These are phyloP conservation scores for Pythium sukuiense DNA, from an alignment of 352 stramenopile species.

Conservation along the genomic window DNA sequence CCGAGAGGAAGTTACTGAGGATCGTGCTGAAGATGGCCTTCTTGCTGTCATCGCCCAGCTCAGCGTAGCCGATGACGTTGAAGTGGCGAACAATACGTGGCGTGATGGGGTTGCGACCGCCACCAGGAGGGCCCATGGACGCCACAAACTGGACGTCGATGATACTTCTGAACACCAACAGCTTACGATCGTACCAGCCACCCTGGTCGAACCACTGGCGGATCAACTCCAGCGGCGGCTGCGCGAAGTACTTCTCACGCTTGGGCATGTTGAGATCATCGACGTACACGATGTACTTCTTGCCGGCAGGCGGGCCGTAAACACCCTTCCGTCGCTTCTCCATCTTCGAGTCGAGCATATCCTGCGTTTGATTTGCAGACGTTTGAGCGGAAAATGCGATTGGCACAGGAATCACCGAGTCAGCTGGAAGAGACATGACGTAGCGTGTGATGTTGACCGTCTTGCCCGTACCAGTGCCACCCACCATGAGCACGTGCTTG, in stretches of 20 bases:
- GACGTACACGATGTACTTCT: constrained; percentile 94
- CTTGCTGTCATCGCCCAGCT: constrained; percentile 90
- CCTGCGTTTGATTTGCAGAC: constrained; percentile 91
- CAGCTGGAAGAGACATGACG: constrained; percentile 81
- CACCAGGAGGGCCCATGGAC: constrained; percentile 91
- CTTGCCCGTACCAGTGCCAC: constrained; percentile 93
- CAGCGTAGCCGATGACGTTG: constrained; percentile 91
- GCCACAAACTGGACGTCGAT: constrained; percentile 90
- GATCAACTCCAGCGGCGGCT: constrained; percentile 94
- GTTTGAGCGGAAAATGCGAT: constrained; percentile 94
- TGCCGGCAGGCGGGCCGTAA: constrained; percentile 89
- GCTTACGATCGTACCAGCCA: constrained; percentile 94
- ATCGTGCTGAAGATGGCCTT: constrained; percentile 93
- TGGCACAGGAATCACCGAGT: constrained; percentile 88
- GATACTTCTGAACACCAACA: constrained; percentile 88
- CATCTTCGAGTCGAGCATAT: constrained; percentile 91
- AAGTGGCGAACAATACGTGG: constrained; percentile 91
- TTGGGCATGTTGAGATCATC: constrained; percentile 97
- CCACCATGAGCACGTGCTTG: constrained; percentile 95
- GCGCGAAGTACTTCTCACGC: constrained; percentile 92
- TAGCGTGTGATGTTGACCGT: constrained; percentile 93
- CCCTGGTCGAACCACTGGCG: constrained; percentile 94
- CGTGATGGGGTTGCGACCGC: constrained; percentile 91
- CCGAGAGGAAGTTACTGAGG: constrained; percentile 80
- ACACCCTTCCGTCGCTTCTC: constrained; percentile 93